A percentile compares a stretch with the other conserved stretches of the same genome.
These are phyloP conservation scores for Nematocida homosporus DNA, from an alignment of 371 early-diverging fungal species.

Conservation along the genomic window DNA sequence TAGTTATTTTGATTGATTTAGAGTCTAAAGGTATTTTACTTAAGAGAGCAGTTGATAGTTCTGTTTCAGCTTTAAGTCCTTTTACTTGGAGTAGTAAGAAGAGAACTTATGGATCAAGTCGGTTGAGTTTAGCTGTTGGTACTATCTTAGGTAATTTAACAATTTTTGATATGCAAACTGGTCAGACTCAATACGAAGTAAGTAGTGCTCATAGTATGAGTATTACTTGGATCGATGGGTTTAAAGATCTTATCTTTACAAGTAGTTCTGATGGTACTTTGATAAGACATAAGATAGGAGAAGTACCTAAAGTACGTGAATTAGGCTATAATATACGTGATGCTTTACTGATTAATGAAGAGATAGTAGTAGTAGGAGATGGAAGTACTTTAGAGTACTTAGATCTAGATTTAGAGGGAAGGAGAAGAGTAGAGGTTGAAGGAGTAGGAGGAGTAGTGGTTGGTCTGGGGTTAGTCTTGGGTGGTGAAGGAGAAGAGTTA, in stretches of 20 bases:
- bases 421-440: not conserved
- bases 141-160: constrained; percentile 12
- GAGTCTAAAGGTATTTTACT: not conserved
- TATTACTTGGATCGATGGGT: constrained; percentile 8
- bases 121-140: constrained; percentile 14
- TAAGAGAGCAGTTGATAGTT: constrained; percentile 12
- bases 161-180: not conserved
- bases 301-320: not conserved
- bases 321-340: not conserved
- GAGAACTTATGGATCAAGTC: not conserved
- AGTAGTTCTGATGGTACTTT: constrained; percentile 24
- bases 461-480: not conserved
- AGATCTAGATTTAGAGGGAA: not conserved
- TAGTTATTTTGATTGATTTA: constrained; percentile 21
- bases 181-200: constrained; percentile 11
- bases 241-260: not conserved
- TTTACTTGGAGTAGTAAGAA: not conserved
- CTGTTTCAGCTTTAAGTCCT: not conserved
- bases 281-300: constrained; percentile 15
- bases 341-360: not conserved
- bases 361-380: not conserved
- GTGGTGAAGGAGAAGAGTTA: constrained; percentile 8
- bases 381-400: not conserved
- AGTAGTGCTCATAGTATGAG: not conserved
- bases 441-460: not conserved